Evolutionary conservation across 2,329 filamentous ascomycete genomes (phyloP).

Genomic region (Camillea tinctor): DNA sequence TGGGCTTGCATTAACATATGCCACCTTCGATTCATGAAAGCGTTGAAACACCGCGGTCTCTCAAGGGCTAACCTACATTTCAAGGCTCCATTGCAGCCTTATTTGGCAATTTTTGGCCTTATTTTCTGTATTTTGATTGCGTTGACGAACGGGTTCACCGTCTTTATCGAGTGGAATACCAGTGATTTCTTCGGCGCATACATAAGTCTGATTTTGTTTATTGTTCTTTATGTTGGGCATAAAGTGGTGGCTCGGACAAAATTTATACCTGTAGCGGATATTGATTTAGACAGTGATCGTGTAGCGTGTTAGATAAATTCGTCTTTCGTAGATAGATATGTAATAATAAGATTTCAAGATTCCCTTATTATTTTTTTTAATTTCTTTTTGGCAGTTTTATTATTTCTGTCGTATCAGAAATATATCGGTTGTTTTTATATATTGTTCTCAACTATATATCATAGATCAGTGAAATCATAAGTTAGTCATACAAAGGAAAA

Average conservation of each 20-base stretch:
- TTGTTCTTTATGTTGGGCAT: conserved; percentile 58
- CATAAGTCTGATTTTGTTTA: conserved; percentile 63
- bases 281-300: conserved; percentile 29
- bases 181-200: conserved; percentile 64
- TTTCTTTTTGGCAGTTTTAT: no score
- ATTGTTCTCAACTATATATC: no score
- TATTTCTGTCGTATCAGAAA: no score
- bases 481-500: no score
- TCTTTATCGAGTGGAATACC: conserved; percentile 63
- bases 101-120: conserved; percentile 62
- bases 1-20: conserved; percentile 67
- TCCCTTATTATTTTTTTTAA: no score
- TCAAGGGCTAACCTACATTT: conserved; percentile 59
- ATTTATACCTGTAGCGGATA: conserved; percentile 24
- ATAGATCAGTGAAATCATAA: no score
- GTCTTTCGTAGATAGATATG: neutral
- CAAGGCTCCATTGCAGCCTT: conserved; percentile 61
- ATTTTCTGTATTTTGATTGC: conserved; percentile 64
- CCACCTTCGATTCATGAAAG: conserved; percentile 65
- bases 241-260: conserved; percentile 44
- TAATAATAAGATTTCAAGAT: neutral
- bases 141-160: conserved; percentile 67
- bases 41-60: conserved; percentile 55
- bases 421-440: no score
- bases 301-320: conserved; percentile 3